Evolutionary conservation across 306 rosid species (phyloP), one percentile per base, ranked within the genome.

Genomic region (Senna siamea): DNA sequence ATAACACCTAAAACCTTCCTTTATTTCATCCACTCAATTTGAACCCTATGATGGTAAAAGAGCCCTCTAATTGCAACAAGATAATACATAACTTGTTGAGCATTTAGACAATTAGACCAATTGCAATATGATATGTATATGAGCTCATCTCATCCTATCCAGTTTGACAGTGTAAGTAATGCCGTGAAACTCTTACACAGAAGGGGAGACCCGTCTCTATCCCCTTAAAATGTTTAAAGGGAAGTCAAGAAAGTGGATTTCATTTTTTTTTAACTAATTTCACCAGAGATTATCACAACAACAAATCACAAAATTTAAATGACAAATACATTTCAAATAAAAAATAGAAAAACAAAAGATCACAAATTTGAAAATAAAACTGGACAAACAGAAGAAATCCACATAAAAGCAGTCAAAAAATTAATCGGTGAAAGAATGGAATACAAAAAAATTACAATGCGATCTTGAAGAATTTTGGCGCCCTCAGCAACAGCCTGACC

Each of bases 401-500:
- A 44, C 0, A 15, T 0, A 64, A 18, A 13, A n/a, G 18, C 20
- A 23, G 26, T 1, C 0, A 22, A 13, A 54, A 32, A 15, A 7
- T 10, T n/a, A 19, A 19, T 13, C 12, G 14, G 50, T 4, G 50
- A 10, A 50, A 37, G 0, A 10, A 65, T 44, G 2, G 26, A 74
- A 23, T 1, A 19, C 55, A 9, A 14, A 35, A 17, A 14, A n/a
- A 38, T 5, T 90, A 95, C 99, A 79, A 95, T 90, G 68, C 99
- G 98, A 81, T 95, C 97, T 18, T 95, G 99, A 14, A 92, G 85
- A 71, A 90, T 84, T 79, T 95, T 95, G 79, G 99, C 96, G 61
- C 99, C 98, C 74, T 87, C 99, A 0, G 97, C 88, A 1, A 95
- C 98, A 64, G 97, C 99, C 50, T 95, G 99, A 12, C 99, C 98